phyloP scores from a whole-genome alignment of 768 basidiomycete species.

The Hypholoma fasciculare region DNA sequence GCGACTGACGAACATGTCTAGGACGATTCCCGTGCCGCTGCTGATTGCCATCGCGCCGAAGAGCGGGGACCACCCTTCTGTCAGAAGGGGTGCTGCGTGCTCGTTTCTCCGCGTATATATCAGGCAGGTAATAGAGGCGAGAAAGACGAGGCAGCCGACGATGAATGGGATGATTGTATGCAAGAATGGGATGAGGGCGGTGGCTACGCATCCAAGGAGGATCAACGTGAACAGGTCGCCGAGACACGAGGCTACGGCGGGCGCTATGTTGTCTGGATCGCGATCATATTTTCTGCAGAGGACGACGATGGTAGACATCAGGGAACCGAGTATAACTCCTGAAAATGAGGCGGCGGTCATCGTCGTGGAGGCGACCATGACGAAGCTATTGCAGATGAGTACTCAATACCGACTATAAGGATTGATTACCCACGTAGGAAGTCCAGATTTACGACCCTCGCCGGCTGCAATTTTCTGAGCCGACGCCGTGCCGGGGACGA shows the following conservation, averaged over 20 bases:
- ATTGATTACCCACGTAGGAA: constrained; percentile 33
- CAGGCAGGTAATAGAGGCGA: constrained; percentile 47
- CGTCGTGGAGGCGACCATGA: constrained; percentile 73
- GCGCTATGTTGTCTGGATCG: constrained; percentile 97
- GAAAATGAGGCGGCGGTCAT: constrained; percentile 84
- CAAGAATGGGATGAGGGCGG: constrained; percentile 65
- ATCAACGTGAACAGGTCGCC: constrained; percentile 91
- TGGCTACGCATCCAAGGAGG: constrained; percentile 75
- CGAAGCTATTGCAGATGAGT: constrained; percentile 46
- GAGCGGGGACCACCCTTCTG: constrained; percentile 87
- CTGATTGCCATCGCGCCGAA: constrained; percentile 90
- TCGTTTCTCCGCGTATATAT: constrained; percentile 64
- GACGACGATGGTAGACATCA: constrained; percentile 87
- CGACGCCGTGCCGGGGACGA: constrained; percentile 45
- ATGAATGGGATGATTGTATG: constrained; percentile 67
- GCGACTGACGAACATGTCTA: constrained; percentile 84
- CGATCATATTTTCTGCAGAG: constrained; percentile 71
- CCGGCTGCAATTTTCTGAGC: constrained; percentile 13
- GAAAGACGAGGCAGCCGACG: constrained; percentile 47
- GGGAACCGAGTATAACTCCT: constrained; percentile 80
- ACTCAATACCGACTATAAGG: neutral
- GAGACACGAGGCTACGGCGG: constrained; percentile 89
- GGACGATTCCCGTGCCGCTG: constrained; percentile 86
- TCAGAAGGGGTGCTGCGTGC: constrained; percentile 69
- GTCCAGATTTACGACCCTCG: constrained; percentile 29